A percentile compares a stretch with the other conserved stretches of the same genome.
Evolutionary conservation across 352 stramenopile genomes (phyloP).

Genomic region (Phytopythium montanum): DNA sequence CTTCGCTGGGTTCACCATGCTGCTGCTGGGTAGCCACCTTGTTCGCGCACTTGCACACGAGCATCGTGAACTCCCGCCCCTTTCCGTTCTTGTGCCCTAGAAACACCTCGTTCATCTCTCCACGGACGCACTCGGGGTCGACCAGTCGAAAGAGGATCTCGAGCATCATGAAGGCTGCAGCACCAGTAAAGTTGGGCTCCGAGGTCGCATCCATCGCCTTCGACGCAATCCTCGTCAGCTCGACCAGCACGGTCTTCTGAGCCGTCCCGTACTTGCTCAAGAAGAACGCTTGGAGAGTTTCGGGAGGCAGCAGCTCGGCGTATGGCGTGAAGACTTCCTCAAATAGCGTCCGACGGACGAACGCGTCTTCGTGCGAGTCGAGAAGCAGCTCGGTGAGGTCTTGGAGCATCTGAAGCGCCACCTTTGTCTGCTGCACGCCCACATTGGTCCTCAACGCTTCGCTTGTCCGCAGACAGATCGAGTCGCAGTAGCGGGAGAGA

Average conservation of each 20-base stretch:
- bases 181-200: conserved; percentile 39
- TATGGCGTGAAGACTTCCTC: conserved; percentile 47
- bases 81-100: conserved; percentile 67
- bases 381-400: conserved; percentile 2
- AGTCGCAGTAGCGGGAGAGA: conserved; percentile 34
- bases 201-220: conserved; percentile 39
- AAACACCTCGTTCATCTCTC: conserved; percentile 66
- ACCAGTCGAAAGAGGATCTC: conserved; percentile 65
- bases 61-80: conserved; percentile 80
- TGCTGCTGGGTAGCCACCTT: conserved; percentile 65
- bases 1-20: conserved; percentile 31
- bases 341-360: conserved; percentile 41
- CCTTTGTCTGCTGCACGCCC: not conserved
- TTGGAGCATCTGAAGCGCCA: not conserved
- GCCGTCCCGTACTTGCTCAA: conserved; percentile 24
- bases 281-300: conserved; percentile 41
- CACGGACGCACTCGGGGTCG: conserved; percentile 60
- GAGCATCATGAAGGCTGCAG: conserved; percentile 56
- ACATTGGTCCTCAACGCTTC: conserved; percentile 3
- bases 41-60: conserved; percentile 79
- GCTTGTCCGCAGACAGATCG: conserved; percentile 5
- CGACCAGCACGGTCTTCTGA: conserved; percentile 37
- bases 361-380: conserved; percentile 11
- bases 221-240: conserved; percentile 53
- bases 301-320: conserved; percentile 33